A percentile compares a stretch with the other conserved stretches of the same genome.
These are phyloP conservation scores for Abrus pulchellus DNA, from an alignment of 306 rosid genomes.

Conservation along the genomic window DNA sequence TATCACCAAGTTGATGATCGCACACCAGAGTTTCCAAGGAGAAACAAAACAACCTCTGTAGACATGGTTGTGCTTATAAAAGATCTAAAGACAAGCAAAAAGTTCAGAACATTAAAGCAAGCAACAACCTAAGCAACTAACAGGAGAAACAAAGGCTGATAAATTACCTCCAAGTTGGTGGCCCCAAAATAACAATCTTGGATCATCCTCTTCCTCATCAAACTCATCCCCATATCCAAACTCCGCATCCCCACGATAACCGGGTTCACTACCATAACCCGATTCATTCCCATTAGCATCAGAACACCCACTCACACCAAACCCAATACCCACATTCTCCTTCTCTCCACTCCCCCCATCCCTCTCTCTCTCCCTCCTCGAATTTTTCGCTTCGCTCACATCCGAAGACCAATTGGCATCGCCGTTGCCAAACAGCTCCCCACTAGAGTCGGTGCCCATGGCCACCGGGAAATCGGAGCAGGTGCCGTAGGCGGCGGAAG, in stretches of 20 bases:
- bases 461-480: constrained; percentile 97
- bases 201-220: constrained; percentile 96
- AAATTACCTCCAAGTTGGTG: constrained; percentile 69
- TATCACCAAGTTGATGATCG: neutral
- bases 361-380: constrained; percentile 75
- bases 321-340: constrained; percentile 72
- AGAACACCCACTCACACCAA: constrained; percentile 71
- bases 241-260: constrained; percentile 99
- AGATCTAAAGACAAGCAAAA: neutral
- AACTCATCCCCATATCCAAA: constrained; percentile 95
- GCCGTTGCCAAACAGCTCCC: constrained; percentile 90
- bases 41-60: neutral
- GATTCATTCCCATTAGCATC: constrained; percentile 86
- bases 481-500: constrained; percentile 90
- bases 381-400: constrained; percentile 87
- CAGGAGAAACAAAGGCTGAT: neutral
- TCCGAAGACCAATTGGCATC: constrained; percentile 94
- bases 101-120: neutral
- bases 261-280: constrained; percentile 98
- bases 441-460: constrained; percentile 93
- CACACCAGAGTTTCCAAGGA: neutral
- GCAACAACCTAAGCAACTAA: neutral
- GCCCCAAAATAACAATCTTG: constrained; percentile 82
- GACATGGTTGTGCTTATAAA: neutral
- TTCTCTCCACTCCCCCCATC: constrained; percentile 72